phyloP scores from a whole-genome alignment of 192 early-diverging fungal species.

The Coemansia sp. region DNA sequence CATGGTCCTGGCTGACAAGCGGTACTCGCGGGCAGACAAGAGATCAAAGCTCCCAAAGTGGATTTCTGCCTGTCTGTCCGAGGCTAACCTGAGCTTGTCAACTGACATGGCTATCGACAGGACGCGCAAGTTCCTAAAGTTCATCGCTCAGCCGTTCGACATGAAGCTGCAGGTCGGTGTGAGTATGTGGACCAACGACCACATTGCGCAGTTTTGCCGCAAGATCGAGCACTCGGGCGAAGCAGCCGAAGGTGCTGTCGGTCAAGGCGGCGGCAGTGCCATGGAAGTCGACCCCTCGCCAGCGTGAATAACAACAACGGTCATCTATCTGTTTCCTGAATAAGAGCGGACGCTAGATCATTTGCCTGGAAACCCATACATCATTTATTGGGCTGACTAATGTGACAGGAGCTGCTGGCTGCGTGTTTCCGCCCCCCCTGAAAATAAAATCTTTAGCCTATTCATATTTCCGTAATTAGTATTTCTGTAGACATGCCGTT shows the following conservation, averaged over 20 bases:
- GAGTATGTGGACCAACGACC: constrained; percentile 81
- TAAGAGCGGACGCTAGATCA: not conserved
- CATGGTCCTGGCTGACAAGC: constrained; percentile 99
- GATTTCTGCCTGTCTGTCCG: constrained; percentile 88
- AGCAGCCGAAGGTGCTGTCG: constrained; percentile 1
- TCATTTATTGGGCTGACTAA: too few species aligned
- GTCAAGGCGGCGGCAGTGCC: not conserved
- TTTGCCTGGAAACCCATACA: too few species aligned
- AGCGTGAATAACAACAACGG: not conserved
- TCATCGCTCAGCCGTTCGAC: constrained; percentile 96
- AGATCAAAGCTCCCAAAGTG: constrained; percentile 94
- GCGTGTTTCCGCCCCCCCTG: not conserved
- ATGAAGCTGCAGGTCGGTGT: constrained; percentile 72
- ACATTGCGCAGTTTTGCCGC: constrained; percentile 55
- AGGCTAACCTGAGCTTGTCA: constrained; percentile 85
- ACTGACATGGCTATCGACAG: constrained; percentile 96
- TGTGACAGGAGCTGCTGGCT: too few species aligned
- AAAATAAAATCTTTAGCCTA: too few species aligned
- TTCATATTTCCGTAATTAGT: too few species aligned
- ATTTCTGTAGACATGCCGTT: constrained; percentile 33
- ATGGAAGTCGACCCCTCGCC: constrained; percentile 22
- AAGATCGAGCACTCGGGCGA: not conserved
- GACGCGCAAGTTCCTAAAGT: constrained; percentile 88
- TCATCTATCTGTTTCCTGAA: not conserved
- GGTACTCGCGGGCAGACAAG: constrained; percentile 94